These are phyloP conservation scores for Poronia punctata DNA, from an alignment of 495 filamentous ascomycete genomes.

Conservation along the genomic window DNA sequence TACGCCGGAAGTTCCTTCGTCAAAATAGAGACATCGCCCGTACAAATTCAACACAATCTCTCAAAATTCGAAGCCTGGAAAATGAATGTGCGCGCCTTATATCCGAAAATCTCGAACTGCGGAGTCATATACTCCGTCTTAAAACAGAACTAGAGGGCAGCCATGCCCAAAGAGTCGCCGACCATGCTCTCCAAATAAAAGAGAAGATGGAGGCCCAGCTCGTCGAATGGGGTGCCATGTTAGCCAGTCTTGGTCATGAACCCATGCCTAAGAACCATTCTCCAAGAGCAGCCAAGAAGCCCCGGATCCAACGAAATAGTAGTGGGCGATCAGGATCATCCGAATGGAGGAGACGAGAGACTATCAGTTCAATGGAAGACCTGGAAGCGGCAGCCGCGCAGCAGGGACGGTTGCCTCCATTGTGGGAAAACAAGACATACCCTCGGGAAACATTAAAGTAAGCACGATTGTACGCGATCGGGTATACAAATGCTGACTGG, in stretches of 20 bases:
- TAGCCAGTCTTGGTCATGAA: constrained; percentile 53
- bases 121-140: constrained; percentile 68
- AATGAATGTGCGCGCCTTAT: constrained; percentile 75
- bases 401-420: constrained; percentile 70
- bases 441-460: constrained; percentile 71
- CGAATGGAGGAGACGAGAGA: constrained; percentile 38
- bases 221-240: constrained; percentile 55
- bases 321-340: constrained; percentile 29
- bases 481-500: constrained; percentile 18
- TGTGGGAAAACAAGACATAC: constrained; percentile 74
- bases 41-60: constrained; percentile 82
- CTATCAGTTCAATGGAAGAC: constrained; percentile 37
- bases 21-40: constrained; percentile 93
- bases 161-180: constrained; percentile 40
- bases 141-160: constrained; percentile 55
- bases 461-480: constrained; percentile 14
- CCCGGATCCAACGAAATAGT: constrained; percentile 23
- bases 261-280: constrained; percentile 35
- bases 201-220: constrained; percentile 63
- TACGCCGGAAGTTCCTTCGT: constrained; percentile 77
- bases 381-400: constrained; percentile 45
- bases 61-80: constrained; percentile 82
- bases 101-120: constrained; percentile 79
- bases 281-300: constrained; percentile 23
- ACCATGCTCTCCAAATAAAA: constrained; percentile 63